Evolutionary conservation across 306 rosid species (phyloP), one percentile per base, ranked within the genome.

Genomic region (Cicer pinnatifidum): DNA sequence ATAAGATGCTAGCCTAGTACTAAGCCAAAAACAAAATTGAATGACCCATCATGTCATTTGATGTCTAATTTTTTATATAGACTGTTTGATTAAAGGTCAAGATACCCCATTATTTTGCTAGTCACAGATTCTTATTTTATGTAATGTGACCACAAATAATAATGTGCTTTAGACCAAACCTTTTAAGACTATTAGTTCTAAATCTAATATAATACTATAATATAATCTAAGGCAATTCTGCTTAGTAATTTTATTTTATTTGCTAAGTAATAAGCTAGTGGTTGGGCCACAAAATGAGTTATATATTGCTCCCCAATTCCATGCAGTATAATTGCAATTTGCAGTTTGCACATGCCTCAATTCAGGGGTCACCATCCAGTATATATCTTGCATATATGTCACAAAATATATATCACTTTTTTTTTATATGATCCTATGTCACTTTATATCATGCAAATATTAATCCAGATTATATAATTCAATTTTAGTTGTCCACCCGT

Each of bases 301-400:
- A 48, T 47, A 38, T 68, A 15, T 52, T 61, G 39, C 43, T 33
- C 73, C 75, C 48, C 35, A 28, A 2, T 28, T 28, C 35, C 66
- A 73, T 48, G 44, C 11, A 39, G 8, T 19, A 73, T 74, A 67
- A 80, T 67, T 81, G 75, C 61, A 72, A 67, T 59, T 28, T 82
- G 80, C 88, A 72, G 50, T 77, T 19, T 61, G 38, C 74, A 62
- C 89, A 84, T 81, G 90, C 79, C 84, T 70, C 76, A 76, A 47
- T 67, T 70, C 56, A 68, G 52, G 65, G 84, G 39, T 54, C 72
- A 57, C 75, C 59, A 35, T 78, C 84, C 33, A 23, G 2, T 28
- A 28, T 10, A 0, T 35, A 46, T 76, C 33, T 77, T 48, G 67
- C 75, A 77, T 77, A 38, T 66, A 58, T 76, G 66, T 43, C 67